Percentiles rank a stretch among this genome's conserved stretches.
These are phyloP conservation scores for Bryopsis sp. DNA, from an alignment of 139 green algal genomes.

Conservation along the genomic window DNA sequence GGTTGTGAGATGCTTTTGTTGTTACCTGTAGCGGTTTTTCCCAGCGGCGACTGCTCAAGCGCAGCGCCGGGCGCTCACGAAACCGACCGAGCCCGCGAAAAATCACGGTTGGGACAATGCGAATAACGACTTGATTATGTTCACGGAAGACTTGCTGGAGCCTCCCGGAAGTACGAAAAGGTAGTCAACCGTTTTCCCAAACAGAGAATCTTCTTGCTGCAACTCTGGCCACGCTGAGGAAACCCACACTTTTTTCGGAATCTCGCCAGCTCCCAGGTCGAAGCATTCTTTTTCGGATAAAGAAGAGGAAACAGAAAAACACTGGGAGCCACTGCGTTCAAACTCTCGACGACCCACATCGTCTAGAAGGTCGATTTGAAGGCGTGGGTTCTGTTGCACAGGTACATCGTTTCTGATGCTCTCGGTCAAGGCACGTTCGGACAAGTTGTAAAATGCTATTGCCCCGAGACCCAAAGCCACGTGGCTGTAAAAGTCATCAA, in stretches of 20 bases:
- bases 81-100: conserved; percentile 41
- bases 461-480: conserved; percentile 26
- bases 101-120: conserved; percentile 81
- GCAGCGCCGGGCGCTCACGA: conserved; percentile 67
- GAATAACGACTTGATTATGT: conserved; percentile 78
- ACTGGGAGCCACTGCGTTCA: not conserved
- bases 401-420: conserved; percentile 67
- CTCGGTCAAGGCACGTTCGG: conserved; percentile 93
- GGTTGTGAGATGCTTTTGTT: no score
- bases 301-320: not conserved
- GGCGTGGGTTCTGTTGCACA: conserved; percentile 27
- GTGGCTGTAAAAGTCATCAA: conserved; percentile 97
- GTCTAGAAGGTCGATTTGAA: no score
- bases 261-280: not conserved
- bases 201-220: conserved; percentile 20
- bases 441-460: conserved; percentile 76
- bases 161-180: not conserved
- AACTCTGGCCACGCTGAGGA: no score
- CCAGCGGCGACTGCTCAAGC: no score
- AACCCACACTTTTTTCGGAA: conserved; percentile 14
- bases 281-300: not conserved
- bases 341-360: not conserved
- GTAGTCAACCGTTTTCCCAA: conserved; percentile 8
- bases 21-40: no score
- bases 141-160: conserved; percentile 53